A percentile compares a stretch with the other conserved stretches of the same genome.
Conservation (phyloP, 2,329 filamentous ascomycete genomes). For the Bipolaris sorokiniana region DNA sequence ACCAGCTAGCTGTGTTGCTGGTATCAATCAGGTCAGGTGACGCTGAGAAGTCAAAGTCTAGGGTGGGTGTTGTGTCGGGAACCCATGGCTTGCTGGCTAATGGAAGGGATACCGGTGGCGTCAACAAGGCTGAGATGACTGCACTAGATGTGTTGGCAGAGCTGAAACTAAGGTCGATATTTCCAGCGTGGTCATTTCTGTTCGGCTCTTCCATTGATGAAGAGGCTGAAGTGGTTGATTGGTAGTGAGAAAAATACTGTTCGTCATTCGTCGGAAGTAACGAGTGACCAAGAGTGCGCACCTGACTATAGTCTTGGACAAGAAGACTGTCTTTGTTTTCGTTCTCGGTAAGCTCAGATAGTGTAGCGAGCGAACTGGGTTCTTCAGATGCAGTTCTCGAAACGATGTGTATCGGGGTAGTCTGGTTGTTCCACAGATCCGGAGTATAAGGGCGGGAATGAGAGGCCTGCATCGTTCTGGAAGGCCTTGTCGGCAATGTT, state of each 20-base stretch:
- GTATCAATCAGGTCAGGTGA: slow-evolving; percentile 35
- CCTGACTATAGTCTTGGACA: slow-evolving; percentile 26
- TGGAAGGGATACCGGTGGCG: slow-evolving; percentile 42
- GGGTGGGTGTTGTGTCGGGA: slow-evolving; percentile 30
- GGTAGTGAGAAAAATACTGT: slow-evolving; percentile 37
- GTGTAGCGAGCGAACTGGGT: slow-evolving; percentile 36
- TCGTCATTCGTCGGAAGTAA: slow-evolving; percentile 20
- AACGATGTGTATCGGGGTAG: slow-evolving; percentile 56
- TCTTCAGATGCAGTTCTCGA: slow-evolving; percentile 51
- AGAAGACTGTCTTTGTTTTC: slow-evolving; percentile 32
- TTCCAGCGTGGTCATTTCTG: slow-evolving; percentile 19
- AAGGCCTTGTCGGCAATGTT: slow-evolving; percentile 23
- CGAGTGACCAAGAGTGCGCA: slow-evolving; percentile 33
- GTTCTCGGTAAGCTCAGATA: slow-evolving; percentile 35
- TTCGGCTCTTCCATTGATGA: slow-evolving; percentile 35
- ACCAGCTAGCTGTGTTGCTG: slow-evolving; percentile 40
- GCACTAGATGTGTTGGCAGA: slow-evolving; percentile 27
- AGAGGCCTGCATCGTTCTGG: slow-evolving; percentile 63
- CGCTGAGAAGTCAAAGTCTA: slow-evolving; percentile 44
- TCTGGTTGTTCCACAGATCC: slow-evolving; percentile 61
- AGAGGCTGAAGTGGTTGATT: slow-evolving; percentile 44
- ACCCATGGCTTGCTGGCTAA: slow-evolving; percentile 42
- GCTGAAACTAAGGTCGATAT: slow-evolving; percentile 23
- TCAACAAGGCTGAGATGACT: slow-evolving; percentile 48
- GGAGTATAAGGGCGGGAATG: slow-evolving; percentile 53